Evolutionary conservation across 306 rosid species (phyloP).

Genomic region (Quercus variabilis): DNA sequence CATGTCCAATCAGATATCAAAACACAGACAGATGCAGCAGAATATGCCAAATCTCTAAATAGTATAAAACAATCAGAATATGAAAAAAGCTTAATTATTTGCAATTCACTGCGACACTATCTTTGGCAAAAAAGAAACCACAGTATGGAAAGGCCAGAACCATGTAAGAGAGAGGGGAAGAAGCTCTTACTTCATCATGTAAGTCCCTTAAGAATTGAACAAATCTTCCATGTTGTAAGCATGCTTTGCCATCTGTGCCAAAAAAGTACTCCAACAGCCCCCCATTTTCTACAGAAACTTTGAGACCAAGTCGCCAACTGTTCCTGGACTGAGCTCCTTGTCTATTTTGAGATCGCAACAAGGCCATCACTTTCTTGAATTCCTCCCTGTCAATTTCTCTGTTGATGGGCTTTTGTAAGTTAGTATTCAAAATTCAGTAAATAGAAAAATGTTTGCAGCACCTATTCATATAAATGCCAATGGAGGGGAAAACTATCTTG

Average conservation of each 20-base stretch:
- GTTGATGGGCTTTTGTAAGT: neutral
- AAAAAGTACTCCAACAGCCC: slow-evolving; percentile 68
- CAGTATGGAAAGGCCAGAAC: neutral
- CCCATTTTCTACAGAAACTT: slow-evolving; percentile 50
- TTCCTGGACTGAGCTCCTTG: slow-evolving; percentile 56
- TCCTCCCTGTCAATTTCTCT: slow-evolving; percentile 69
- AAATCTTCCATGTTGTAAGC: slow-evolving; percentile 57
- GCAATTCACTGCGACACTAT: neutral
- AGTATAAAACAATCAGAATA: neutral
- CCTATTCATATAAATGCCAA: neutral
- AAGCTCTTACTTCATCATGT: slow-evolving; percentile 54
- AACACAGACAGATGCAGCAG: too few relatives aligned
- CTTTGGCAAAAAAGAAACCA: too few relatives aligned
- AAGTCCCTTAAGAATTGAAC: slow-evolving; percentile 62
- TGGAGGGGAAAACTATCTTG: neutral
- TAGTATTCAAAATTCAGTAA: neutral
- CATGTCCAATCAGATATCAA: too few relatives aligned
- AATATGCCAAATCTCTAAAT: too few relatives aligned
- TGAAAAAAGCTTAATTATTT: neutral
- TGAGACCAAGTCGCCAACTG: slow-evolving; percentile 42
- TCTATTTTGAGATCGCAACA: slow-evolving; percentile 66
- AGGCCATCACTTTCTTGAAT: slow-evolving; percentile 71
- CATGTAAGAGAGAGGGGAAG: neutral
- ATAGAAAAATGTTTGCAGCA: neutral
- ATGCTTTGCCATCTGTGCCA: slow-evolving; percentile 56